A percentile compares a stretch with the other conserved stretches of the same genome.
Evolutionary conservation across 768 basidiomycete species (phyloP).

Genomic region (Tephrocybe sp.): DNA sequence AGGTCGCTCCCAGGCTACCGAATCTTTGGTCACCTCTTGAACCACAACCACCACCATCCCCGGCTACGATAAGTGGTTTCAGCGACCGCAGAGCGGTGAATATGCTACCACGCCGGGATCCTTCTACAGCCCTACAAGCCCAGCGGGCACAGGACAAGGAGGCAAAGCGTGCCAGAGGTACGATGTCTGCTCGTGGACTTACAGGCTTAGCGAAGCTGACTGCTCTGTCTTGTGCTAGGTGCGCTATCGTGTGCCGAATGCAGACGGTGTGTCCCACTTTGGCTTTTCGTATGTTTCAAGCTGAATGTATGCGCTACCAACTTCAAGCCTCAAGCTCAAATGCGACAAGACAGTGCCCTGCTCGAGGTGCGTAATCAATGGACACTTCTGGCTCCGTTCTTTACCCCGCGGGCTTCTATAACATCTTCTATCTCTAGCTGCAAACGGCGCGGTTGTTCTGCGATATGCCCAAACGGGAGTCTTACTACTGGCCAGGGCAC

Average conservation of each 20-base stretch:
- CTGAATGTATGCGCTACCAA: not conserved
- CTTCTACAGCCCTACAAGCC: not conserved
- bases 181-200: not conserved
- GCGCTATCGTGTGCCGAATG: slow-evolving; percentile 63
- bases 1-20: no score
- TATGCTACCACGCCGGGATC: no score
- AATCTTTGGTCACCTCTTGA: no score
- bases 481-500: slow-evolving; percentile 78
- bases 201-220: not conserved
- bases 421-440: slow-evolving; percentile 33
- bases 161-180: slow-evolving; percentile 59
- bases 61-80: no score
- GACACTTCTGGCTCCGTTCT: not conserved
- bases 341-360: slow-evolving; percentile 72
- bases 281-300: not conserved
- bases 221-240: slow-evolving; percentile 30
- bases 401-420: not conserved
- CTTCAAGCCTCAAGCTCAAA: slow-evolving; percentile 57
- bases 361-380: slow-evolving; percentile 37
- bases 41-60: no score
- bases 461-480: slow-evolving; percentile 78
- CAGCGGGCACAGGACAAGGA: slow-evolving; percentile 63
- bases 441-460: slow-evolving; percentile 71
- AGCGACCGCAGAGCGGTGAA: no score
- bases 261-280: slow-evolving; percentile 40